These are phyloP conservation scores for Hypoxylon sp. DNA, from an alignment of 2,329 filamentous ascomycete species.

Conservation along the genomic window DNA sequence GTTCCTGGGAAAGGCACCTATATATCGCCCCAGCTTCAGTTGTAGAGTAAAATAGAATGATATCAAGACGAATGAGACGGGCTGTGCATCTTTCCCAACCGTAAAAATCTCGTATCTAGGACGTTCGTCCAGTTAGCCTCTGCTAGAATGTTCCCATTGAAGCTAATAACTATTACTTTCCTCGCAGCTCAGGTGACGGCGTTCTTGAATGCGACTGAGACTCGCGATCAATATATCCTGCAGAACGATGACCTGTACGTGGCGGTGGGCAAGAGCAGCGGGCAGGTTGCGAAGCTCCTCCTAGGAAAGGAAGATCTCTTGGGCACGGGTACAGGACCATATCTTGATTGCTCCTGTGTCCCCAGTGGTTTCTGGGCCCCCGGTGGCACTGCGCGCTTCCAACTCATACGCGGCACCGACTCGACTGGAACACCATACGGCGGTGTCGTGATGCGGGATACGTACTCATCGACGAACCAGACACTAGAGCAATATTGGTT, in stretches of 20 bases:
- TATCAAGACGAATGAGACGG: neutral
- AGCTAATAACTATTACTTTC: slow-evolving; percentile 8
- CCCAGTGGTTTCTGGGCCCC: slow-evolving; percentile 71
- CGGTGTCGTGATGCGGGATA: slow-evolving; percentile 70
- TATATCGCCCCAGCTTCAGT: neutral
- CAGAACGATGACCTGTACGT: slow-evolving; percentile 55
- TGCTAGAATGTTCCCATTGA: slow-evolving; percentile 28
- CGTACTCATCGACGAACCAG: slow-evolving; percentile 68
- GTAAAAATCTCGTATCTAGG: neutral
- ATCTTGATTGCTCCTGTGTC: slow-evolving; percentile 72
- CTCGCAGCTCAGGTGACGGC: slow-evolving; percentile 20
- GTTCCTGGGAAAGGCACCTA: neutral
- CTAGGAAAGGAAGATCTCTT: slow-evolving; percentile 63
- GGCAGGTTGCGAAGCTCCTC: slow-evolving; percentile 52
- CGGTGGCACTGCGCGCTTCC: slow-evolving; percentile 62
- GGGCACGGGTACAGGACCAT: slow-evolving; percentile 63
- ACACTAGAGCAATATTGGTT: slow-evolving; percentile 74
- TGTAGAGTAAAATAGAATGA: neutral
- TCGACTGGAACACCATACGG: slow-evolving; percentile 64
- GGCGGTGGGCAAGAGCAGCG: slow-evolving; percentile 54
- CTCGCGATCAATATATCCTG: slow-evolving; percentile 50
- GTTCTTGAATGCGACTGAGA: slow-evolving; percentile 52
- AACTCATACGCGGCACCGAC: slow-evolving; percentile 65
- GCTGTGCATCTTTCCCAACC: neutral
- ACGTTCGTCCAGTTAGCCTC: neutral